These are phyloP conservation scores for Termitomyces sp. DNA, from an alignment of 768 basidiomycete species.

Conservation along the genomic window DNA sequence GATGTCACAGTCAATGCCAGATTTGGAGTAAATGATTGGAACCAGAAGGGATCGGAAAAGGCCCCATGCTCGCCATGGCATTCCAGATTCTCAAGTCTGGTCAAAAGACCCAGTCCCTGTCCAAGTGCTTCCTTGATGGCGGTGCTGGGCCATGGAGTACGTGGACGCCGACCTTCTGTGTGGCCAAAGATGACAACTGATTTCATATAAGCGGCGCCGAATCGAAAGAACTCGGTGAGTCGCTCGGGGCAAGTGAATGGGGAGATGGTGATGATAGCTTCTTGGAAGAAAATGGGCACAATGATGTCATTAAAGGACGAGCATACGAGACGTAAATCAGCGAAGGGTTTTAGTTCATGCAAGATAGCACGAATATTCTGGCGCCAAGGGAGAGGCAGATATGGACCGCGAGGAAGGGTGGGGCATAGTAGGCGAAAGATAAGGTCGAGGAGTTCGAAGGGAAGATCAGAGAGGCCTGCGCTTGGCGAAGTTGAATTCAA, in stretches of 20 bases:
- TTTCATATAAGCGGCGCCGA: conserved; percentile 1
- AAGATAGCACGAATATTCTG: conserved; percentile 3
- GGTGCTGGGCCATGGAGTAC: conserved; percentile 3
- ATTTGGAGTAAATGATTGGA: conserved; percentile 3
- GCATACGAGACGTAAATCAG: conserved; percentile 5
- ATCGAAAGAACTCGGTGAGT: conserved; percentile 4
- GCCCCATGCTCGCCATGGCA: conserved; percentile 7
- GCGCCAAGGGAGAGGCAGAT: conserved; percentile 5
- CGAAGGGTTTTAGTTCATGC: conserved; percentile 3
- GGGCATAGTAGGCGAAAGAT: conserved; percentile 4
- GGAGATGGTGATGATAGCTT: conserved; percentile 2
- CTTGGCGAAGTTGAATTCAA: background rate
- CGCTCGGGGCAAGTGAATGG: conserved; percentile 3
- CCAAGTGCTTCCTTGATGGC: conserved; percentile 6
- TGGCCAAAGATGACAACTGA: conserved; percentile 7
- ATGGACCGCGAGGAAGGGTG: conserved; percentile 1
- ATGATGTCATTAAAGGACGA: conserved; percentile 1
- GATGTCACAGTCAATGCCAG: background rate
- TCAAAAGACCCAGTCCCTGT: conserved; percentile 7
- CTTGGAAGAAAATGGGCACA: conserved; percentile 4
- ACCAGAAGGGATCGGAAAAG: conserved; percentile 4
- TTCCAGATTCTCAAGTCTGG: conserved; percentile 3
- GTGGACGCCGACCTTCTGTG: conserved; percentile 1
- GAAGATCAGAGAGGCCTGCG: conserved; percentile 1
- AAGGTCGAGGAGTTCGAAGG: conserved; percentile 3